Percentiles rank a stretch among this genome's conserved stretches.
phyloP scores from a whole-genome alignment of 2,329 filamentous ascomycete genomes.

The Xylaria sp. region DNA sequence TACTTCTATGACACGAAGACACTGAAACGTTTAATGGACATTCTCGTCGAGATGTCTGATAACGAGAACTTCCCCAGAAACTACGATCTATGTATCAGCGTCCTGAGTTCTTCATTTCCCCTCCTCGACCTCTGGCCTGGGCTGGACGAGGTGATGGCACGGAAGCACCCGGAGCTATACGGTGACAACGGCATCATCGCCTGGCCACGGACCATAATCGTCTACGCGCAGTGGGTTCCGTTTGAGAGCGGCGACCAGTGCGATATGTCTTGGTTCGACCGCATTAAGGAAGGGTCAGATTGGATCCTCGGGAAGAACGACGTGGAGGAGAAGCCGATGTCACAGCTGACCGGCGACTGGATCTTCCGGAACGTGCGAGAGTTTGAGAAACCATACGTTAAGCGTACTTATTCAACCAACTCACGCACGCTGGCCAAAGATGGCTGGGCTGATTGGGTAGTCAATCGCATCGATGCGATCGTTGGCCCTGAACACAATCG shows the following conservation, averaged over 20 bases:
- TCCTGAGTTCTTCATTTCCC: slow-evolving; percentile 54
- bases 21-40: slow-evolving; percentile 52
- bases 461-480: slow-evolving; percentile 52
- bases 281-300: slow-evolving; percentile 53
- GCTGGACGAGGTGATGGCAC: slow-evolving; percentile 50
- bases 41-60: slow-evolving; percentile 57
- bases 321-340: slow-evolving; percentile 56
- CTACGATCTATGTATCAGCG: slow-evolving; percentile 59
- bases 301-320: slow-evolving; percentile 49
- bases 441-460: slow-evolving; percentile 54
- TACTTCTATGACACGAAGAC: slow-evolving; percentile 54
- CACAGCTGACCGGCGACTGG: slow-evolving; percentile 56
- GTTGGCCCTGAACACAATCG: slow-evolving; percentile 50
- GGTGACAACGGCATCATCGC: slow-evolving; percentile 50
- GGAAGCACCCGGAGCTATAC: slow-evolving; percentile 51
- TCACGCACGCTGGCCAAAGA: slow-evolving; percentile 54
- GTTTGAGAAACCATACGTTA: slow-evolving; percentile 60
- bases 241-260: slow-evolving; percentile 50
- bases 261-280: slow-evolving; percentile 48
- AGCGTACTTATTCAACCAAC: slow-evolving; percentile 57
- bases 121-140: slow-evolving; percentile 51
- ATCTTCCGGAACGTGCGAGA: slow-evolving; percentile 58
- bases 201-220: slow-evolving; percentile 55
- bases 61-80: slow-evolving; percentile 55
- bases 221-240: slow-evolving; percentile 62